Evolutionary conservation across 352 stramenopile species (phyloP).

Genomic region (Pythium chondricola): DNA sequence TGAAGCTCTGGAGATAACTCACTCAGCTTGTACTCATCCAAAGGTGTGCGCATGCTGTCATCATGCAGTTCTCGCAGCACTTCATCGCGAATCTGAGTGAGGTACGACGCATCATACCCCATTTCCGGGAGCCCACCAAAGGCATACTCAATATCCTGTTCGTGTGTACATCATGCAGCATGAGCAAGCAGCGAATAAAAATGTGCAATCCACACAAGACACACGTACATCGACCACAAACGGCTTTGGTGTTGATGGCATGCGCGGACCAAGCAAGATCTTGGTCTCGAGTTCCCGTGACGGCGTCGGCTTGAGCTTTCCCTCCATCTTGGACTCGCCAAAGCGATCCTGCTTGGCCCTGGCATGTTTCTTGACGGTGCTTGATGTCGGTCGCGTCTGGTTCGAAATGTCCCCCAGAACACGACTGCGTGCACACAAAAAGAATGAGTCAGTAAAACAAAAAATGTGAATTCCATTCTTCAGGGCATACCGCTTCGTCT

Average conservation of each 20-base stretch:
- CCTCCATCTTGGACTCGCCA: slow-evolving; percentile 2
- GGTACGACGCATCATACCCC: slow-evolving; percentile 24
- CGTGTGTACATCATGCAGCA: neutral
- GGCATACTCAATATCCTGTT: slow-evolving; percentile 63
- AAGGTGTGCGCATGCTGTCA: slow-evolving; percentile 37
- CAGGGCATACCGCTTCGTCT: slow-evolving; percentile 40
- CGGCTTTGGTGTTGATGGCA: too few relatives aligned
- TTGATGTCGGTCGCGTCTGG: slow-evolving; percentile 34
- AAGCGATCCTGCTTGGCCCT: slow-evolving; percentile 10
- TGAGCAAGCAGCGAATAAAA: neutral
- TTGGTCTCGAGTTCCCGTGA: too few relatives aligned
- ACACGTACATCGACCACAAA: too few relatives aligned
- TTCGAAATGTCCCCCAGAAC: slow-evolving; percentile 76
- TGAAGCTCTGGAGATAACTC: slow-evolving; percentile 10
- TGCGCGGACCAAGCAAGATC: too few relatives aligned
- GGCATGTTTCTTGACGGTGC: slow-evolving; percentile 9
- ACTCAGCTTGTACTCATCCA: slow-evolving; percentile 38
- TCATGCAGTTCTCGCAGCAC: slow-evolving; percentile 44
- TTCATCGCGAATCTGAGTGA: slow-evolving; percentile 46
- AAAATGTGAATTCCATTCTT: neutral
- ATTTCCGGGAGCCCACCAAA: slow-evolving; percentile 55
- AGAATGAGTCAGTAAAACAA: neutral
- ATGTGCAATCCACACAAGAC: neutral
- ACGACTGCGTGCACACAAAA: slow-evolving; percentile 29
- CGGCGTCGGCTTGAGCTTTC: slow-evolving; percentile 2